Conservation (phyloP, 2,329 filamentous ascomycete genomes). For the Myriosclerotinia scirpicola region DNA sequence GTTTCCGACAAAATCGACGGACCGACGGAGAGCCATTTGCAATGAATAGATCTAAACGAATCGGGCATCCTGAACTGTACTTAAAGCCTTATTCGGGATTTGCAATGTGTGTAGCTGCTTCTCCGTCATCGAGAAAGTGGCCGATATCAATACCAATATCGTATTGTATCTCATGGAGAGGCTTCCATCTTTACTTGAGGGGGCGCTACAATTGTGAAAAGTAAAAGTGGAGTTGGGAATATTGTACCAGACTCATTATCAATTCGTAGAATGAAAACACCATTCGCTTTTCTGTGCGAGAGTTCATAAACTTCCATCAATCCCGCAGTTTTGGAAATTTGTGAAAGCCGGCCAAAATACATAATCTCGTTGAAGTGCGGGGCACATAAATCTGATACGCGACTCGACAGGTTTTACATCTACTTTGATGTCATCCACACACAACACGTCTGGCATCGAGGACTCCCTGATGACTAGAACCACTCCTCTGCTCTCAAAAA, state of each 20-base stretch:
- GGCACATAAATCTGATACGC: not conserved
- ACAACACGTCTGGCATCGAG: not conserved
- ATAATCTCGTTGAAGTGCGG: not conserved
- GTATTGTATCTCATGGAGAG: too few species aligned
- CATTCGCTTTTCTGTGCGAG: not conserved
- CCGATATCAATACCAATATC: too few species aligned
- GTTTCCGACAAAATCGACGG: not conserved
- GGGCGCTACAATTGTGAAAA: not conserved
- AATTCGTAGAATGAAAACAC: not conserved
- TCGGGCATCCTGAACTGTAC: not conserved
- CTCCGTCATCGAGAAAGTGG: too few species aligned
- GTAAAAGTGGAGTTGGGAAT: not conserved
- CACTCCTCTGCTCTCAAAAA: not conserved
- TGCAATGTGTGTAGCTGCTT: not conserved
- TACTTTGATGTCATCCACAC: not conserved
- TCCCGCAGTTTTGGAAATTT: not conserved
- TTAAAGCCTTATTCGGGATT: not conserved
- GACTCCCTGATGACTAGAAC: slow-evolving; percentile 4
- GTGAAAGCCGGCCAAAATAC: not conserved
- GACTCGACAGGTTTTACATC: slow-evolving; percentile 5
- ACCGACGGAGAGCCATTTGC: not conserved
- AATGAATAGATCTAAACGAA: not conserved
- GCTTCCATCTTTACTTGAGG: not conserved
- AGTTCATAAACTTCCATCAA: not conserved
- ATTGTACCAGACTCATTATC: not conserved